Conservation (phyloP, 495 filamentous ascomycete genomes). For the Aspergillus panamensis region DNA sequence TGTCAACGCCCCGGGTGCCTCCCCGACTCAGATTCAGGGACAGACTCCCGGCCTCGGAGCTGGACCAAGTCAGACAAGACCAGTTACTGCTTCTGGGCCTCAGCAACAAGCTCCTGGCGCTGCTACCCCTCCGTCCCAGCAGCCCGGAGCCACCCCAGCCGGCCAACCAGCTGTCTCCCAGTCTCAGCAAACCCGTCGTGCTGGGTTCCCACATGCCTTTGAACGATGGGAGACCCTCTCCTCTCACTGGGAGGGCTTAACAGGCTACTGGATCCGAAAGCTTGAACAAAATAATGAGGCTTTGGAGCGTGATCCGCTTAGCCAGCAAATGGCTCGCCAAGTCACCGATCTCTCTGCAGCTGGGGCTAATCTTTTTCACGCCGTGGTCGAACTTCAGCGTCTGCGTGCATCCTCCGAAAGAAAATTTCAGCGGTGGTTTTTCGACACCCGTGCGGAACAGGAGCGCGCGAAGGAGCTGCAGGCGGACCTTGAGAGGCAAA, state of each 20-base stretch:
- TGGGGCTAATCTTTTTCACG: conserved; percentile 95
- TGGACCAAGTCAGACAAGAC: conserved; percentile 18
- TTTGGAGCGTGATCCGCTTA: conserved; percentile 73
- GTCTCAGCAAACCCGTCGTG: conserved; percentile 33
- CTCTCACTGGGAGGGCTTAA: conserved; percentile 96
- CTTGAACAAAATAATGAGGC: conserved; percentile 87
- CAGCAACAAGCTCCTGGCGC: conserved; percentile 13
- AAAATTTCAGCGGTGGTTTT: conserved; percentile 99
- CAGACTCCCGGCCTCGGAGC: conserved; percentile 16
- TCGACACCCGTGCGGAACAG: conserved; percentile 84
- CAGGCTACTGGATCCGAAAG: conserved; percentile 92
- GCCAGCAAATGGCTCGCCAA: conserved; percentile 83
- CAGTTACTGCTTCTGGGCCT: conserved; percentile 10
- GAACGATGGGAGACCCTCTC: conserved; percentile 96
- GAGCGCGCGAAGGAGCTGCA: conserved; percentile 83
- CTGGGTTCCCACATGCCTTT: conserved; percentile 89
- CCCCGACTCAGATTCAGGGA: conserved; percentile 10
- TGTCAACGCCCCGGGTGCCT: conserved; percentile 9
- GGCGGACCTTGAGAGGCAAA: conserved; percentile 67
- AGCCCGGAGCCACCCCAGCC: conserved; percentile 20
- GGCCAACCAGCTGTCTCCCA: conserved; percentile 14
- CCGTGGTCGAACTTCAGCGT: conserved; percentile 94
- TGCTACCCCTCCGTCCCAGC: conserved; percentile 18
- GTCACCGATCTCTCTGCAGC: conserved; percentile 94
- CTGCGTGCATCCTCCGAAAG: conserved; percentile 91